These are phyloP conservation scores for Penicillium atrosanguineum DNA, from an alignment of 495 filamentous ascomycete species.

Conservation along the genomic window DNA sequence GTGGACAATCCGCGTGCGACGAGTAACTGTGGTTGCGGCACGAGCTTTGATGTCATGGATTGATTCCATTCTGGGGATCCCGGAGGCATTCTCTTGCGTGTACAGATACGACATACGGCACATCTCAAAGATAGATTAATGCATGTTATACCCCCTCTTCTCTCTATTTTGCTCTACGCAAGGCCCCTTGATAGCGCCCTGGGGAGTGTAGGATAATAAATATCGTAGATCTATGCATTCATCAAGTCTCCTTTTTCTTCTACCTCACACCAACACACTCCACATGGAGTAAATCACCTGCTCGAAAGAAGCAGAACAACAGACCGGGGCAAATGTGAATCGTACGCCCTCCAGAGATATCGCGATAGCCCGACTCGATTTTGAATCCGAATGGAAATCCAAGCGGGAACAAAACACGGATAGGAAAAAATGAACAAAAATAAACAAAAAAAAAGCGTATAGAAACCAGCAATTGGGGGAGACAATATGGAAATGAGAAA, in stretches of 20 bases:
- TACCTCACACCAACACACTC: constrained; percentile 24
- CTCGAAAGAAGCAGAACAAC: constrained; percentile 17
- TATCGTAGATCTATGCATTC: constrained; percentile 31
- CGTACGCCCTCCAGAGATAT: constrained; percentile 28
- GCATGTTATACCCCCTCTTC: constrained; percentile 31
- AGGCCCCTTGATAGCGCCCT: not conserved
- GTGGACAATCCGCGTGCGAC: constrained; percentile 86
- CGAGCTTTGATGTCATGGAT: constrained; percentile 90
- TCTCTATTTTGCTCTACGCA: not conserved
- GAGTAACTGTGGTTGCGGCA: constrained; percentile 96
- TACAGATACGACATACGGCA: constrained; percentile 19
- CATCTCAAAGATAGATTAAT: constrained; percentile 23
- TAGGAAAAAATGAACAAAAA: constrained; percentile 23
- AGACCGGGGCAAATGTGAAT: constrained; percentile 26
- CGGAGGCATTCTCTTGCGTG: constrained; percentile 12
- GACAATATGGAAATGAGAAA: constrained; percentile 21
- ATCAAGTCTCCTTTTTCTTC: constrained; percentile 31
- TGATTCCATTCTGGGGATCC: constrained; percentile 18
- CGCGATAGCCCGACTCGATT: constrained; percentile 38
- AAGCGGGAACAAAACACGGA: constrained; percentile 14
- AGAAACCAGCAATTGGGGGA: constrained; percentile 21
- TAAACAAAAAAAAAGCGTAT: constrained; percentile 19
- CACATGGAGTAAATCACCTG: constrained; percentile 13
- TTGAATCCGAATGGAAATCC: constrained; percentile 17
- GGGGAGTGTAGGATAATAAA: not conserved